Conservation (phyloP, 805 yeast species). For the Myxozyma lipomycoides region DNA sequence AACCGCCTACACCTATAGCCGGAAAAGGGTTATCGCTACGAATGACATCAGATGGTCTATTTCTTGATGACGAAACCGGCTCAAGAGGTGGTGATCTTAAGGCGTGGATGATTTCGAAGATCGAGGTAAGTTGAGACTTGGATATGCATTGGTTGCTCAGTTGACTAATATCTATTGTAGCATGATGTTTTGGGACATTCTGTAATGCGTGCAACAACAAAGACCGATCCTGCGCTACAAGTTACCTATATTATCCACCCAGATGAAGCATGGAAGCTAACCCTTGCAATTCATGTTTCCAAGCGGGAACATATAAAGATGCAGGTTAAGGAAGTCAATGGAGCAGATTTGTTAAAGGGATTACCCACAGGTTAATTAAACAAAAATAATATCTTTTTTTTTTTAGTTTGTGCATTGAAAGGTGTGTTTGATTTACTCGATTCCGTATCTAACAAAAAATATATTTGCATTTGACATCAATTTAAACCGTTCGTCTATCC, state of each 20-base stretch:
- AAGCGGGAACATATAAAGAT: constrained; percentile 16
- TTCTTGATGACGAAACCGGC: constrained; percentile 14
- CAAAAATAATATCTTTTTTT: no score
- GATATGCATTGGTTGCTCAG: background rate
- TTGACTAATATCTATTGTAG: background rate
- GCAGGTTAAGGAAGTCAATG: constrained; percentile 18
- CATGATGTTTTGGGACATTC: constrained; percentile 13
- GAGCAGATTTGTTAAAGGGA: constrained; percentile 7
- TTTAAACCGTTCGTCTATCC: constrained; percentile 73
- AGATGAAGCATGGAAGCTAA: constrained; percentile 18
- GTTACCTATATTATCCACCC: constrained; percentile 16
- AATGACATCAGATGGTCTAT: constrained; percentile 17
- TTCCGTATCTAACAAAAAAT: no score
- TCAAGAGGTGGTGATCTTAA: constrained; percentile 17
- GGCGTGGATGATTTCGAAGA: constrained; percentile 21
- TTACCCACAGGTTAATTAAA: background rate
- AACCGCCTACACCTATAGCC: constrained; percentile 3
- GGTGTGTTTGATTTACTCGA: no score
- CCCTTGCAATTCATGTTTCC: constrained; percentile 20
- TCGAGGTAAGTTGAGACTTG: constrained; percentile 10
- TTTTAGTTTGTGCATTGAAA: no score
- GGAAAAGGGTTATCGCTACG: constrained; percentile 14
- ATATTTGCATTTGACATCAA: no score
- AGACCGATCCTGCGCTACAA: constrained; percentile 19
- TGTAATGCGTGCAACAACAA: constrained; percentile 20